Percentiles rank a stretch among this genome's conserved stretches.
phyloP scores from a whole-genome alignment of 208 protist species.

The Wallacemonas sp. region DNA sequence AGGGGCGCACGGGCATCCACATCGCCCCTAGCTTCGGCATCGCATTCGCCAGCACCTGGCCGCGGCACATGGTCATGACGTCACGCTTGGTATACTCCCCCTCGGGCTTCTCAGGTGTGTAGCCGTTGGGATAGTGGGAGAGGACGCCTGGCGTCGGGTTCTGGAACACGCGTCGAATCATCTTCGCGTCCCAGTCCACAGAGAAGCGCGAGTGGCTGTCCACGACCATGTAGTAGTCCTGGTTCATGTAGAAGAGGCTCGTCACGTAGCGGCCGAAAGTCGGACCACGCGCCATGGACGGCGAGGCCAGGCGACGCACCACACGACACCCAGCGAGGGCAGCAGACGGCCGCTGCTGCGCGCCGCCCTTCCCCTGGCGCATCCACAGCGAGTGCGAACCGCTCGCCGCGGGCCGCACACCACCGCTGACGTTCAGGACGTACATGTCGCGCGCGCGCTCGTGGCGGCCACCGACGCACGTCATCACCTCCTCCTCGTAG shows the following conservation, averaged over 20 bases:
- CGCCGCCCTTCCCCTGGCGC: constrained; percentile 26
- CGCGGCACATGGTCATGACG: constrained; percentile 75
- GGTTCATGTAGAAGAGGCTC: constrained; percentile 68
- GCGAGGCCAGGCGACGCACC: constrained; percentile 33
- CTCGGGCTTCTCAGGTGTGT: constrained; percentile 38
- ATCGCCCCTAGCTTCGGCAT: constrained; percentile 65
- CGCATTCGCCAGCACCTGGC: constrained; percentile 47
- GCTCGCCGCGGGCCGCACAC: constrained; percentile 12
- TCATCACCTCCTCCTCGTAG: constrained; percentile 24
- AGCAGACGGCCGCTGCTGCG: constrained; percentile 28
- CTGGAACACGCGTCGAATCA: constrained; percentile 61
- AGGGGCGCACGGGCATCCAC: constrained; percentile 24
- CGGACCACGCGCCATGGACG: constrained; percentile 58
- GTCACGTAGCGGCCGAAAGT: constrained; percentile 80
- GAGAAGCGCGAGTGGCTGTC: constrained; percentile 85
- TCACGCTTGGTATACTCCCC: constrained; percentile 37
- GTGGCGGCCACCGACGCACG: constrained; percentile 29
- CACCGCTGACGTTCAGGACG: not conserved
- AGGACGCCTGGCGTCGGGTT: constrained; percentile 67
- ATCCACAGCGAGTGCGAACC: constrained; percentile 13
- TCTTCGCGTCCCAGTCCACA: constrained; percentile 68
- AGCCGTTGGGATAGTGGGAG: constrained; percentile 83
- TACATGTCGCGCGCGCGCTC: constrained; percentile 32
- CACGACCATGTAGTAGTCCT: constrained; percentile 88
- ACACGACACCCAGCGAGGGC: constrained; percentile 62